Base-by-base conservation (phyloP, 768 basidiomycete genomes). In the Lactarius trivialis region DNA sequence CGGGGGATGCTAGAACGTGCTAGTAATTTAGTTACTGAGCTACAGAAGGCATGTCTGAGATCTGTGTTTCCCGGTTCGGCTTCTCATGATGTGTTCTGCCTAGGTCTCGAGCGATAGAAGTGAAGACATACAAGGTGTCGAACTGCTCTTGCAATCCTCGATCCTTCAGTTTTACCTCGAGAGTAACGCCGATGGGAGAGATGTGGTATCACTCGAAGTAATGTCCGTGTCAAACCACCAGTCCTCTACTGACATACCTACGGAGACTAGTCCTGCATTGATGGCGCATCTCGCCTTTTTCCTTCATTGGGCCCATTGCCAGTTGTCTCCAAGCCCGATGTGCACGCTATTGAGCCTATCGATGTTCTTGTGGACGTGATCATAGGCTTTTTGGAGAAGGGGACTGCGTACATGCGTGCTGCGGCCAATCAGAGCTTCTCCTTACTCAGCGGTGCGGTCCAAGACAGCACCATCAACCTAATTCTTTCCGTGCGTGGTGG, bases 311-410 rank as follows among this genome's bases (percentile, higher is more conserved):
- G 69, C 43, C 75, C 74, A 64, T 49, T 14, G 1, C 8, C 52
- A 36, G 71, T 75, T 61, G 70, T 69, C 63, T 78, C 56, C 61
- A 72, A 75, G 49, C 58, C 69, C 39, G 58, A 67, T 36, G 78
- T 78, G 15, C 77, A 77, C 9, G 76, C 75, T 3, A 77, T 81
- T 1, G 81, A 82, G 53, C 85, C 93, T 1, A 83, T 95, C 58
- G 93, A 97, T 64, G 74, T 93, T 49, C 79, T 98, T 43, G 85
- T 95, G 36, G 94, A 98, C 70, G 81, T 82, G n/a, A 83, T 98
- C 55, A 91, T 99, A 53, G 92, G 92, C 7, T 88, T 91, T 70
- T 75, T 99, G 39, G 93, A 98, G 71, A 83, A 88, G 61, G 85
- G 87, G 2, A 89, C 86, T 5, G 82, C 85, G 43, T 95, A 89